Conservation (phyloP, 2,329 filamentous ascomycete species). For the Fusarium piperis region DNA sequence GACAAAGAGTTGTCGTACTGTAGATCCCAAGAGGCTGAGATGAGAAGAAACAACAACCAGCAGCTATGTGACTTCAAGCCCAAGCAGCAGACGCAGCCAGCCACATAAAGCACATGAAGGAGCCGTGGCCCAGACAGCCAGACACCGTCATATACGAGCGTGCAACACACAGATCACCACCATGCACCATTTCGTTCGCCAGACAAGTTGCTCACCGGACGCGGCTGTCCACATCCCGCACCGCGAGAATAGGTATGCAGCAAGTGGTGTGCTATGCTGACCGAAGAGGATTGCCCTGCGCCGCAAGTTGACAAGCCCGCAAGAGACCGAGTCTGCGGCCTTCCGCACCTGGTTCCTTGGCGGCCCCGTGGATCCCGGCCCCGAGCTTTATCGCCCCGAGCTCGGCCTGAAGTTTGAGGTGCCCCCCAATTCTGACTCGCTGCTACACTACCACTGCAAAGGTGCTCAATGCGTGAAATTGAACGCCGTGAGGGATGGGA, state of each 20-base stretch:
- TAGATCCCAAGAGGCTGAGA: background rate
- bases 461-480: slow-evolving; percentile 32
- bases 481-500: slow-evolving; percentile 9
- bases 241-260: background rate
- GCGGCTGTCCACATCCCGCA: slow-evolving; percentile 18
- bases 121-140: slow-evolving; percentile 2
- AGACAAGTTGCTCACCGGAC: slow-evolving; percentile 20
- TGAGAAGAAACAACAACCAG: slow-evolving; percentile 1
- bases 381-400: slow-evolving; percentile 37
- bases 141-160: slow-evolving; percentile 11
- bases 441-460: slow-evolving; percentile 21
- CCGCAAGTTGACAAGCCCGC: background rate
- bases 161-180: slow-evolving; percentile 17
- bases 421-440: slow-evolving; percentile 35
- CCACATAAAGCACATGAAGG: slow-evolving; percentile 14
- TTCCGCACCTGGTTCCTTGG: slow-evolving; percentile 24
- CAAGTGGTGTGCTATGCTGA: slow-evolving; percentile 19
- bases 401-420: slow-evolving; percentile 40
- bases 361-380: slow-evolving; percentile 30
- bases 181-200: background rate
- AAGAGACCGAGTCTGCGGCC: slow-evolving; percentile 24
- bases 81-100: slow-evolving; percentile 7
- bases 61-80: background rate
- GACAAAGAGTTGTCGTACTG: background rate
- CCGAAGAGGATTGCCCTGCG: background rate